Evolutionary conservation across 2,329 filamentous ascomycete genomes (phyloP).

Genomic region (Xylaria sp.): DNA sequence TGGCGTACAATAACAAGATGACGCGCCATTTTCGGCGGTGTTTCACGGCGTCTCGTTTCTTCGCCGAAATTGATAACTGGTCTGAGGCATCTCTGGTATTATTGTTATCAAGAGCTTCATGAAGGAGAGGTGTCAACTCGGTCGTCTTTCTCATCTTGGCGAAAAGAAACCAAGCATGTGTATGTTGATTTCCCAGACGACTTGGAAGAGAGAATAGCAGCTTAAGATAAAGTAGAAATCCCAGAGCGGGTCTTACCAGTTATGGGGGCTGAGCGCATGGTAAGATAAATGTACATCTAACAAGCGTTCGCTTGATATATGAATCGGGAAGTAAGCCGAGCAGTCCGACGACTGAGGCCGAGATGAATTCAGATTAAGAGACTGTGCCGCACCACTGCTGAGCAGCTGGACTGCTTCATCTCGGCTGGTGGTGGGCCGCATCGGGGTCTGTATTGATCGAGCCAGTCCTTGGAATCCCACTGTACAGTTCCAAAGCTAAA

Average conservation of each 20-base stretch:
- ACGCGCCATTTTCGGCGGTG: conserved; percentile 35
- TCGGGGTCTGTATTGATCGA: not conserved
- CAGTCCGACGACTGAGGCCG: not conserved
- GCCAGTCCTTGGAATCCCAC: too few species aligned
- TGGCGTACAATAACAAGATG: conserved; percentile 7
- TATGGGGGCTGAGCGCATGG: not conserved
- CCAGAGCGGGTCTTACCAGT: not conserved
- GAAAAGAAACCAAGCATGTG: not conserved
- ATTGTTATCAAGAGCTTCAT: not conserved
- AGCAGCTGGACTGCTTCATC: not conserved
- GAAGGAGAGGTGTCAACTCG: conserved; percentile 17
- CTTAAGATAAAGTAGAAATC: not conserved
- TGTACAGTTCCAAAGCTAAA: not conserved
- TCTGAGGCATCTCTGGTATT: not conserved
- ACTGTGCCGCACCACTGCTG: not conserved
- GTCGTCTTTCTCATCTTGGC: not conserved
- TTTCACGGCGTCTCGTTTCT: not conserved
- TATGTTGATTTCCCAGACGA: not conserved
- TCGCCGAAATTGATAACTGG: not conserved
- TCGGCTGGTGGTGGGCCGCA: not conserved
- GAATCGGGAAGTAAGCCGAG: not conserved
- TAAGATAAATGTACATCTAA: not conserved
- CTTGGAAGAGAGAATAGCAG: not conserved
- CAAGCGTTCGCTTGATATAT: not conserved
- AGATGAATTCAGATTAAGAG: not conserved